Evolutionary conservation across 345 rosid genomes (phyloP).

Genomic region (Passiflora organensis): DNA sequence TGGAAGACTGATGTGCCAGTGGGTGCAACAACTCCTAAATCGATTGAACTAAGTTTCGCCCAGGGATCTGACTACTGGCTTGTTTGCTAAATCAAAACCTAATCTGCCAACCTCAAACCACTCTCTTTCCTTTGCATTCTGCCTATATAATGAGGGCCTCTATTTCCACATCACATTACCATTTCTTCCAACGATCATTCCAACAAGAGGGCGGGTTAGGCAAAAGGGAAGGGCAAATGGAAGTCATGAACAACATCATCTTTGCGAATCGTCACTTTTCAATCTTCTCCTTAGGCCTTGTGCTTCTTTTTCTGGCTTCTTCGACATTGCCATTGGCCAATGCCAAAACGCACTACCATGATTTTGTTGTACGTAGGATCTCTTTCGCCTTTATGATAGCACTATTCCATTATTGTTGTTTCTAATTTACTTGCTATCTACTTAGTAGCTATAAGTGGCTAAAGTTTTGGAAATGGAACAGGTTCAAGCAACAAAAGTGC

Average conservation of each 20-base stretch:
- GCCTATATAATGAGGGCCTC: slow-evolving; percentile 27
- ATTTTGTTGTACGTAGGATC: slow-evolving; percentile 55
- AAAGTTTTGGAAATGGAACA: slow-evolving; percentile 14
- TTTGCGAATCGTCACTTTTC: not conserved
- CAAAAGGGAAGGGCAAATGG: slow-evolving; percentile 10
- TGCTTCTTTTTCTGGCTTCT: slow-evolving; percentile 41
- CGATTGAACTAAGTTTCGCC: slow-evolving; percentile 29
- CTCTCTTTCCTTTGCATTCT: slow-evolving; percentile 12
- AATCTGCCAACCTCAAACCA: slow-evolving; percentile 51
- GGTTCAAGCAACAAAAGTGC: slow-evolving; percentile 81
- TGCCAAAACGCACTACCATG: slow-evolving; percentile 55
- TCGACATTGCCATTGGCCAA: slow-evolving; percentile 27
- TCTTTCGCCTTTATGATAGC: not conserved
- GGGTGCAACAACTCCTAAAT: slow-evolving; percentile 54
- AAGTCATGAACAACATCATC: not conserved
- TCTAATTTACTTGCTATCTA: too few relatives aligned
- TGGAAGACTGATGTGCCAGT: slow-evolving; percentile 31
- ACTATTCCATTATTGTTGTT: not conserved
- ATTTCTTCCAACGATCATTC: not conserved
- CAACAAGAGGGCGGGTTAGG: not conserved
- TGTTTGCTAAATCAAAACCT: slow-evolving; percentile 43
- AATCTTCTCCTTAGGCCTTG: slow-evolving; percentile 22
- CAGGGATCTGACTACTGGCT: slow-evolving; percentile 3
- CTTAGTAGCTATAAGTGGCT: too few relatives aligned
- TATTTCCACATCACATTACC: slow-evolving; percentile 7